These are phyloP conservation scores for Aspergillus flavus DNA, from an alignment of 2,329 filamentous ascomycete species.

Conservation along the genomic window DNA sequence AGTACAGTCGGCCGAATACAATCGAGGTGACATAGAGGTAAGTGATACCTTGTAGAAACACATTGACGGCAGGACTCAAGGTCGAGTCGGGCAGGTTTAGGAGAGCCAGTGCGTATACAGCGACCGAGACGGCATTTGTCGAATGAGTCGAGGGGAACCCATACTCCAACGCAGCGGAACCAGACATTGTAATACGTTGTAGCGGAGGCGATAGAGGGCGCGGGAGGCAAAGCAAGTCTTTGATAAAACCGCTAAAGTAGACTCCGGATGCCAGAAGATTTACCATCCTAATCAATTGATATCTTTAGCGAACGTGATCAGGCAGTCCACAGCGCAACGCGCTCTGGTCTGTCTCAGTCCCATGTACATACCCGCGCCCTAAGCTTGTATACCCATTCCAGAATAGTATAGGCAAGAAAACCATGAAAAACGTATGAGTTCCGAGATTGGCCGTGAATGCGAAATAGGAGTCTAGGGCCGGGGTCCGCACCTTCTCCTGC, in stretches of 20 bases:
- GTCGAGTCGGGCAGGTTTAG: constrained; percentile 68
- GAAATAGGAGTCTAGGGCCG: constrained; percentile 92
- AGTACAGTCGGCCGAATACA: constrained; percentile 88
- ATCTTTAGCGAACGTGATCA: constrained; percentile 16
- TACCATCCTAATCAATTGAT: constrained; percentile 47
- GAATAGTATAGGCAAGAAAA: constrained; percentile 89
- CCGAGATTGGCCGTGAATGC: constrained; percentile 94
- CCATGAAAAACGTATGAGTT: constrained; percentile 99
- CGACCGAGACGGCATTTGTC: constrained; percentile 93
- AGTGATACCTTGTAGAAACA: constrained; percentile 67
- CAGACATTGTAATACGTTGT: constrained; percentile 95
- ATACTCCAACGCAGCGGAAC: constrained; percentile 91
- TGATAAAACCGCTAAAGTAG: constrained; percentile 89
- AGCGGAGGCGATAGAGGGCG: constrained; percentile 89
- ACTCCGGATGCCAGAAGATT: constrained; percentile 78
- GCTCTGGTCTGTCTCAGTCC: background rate
- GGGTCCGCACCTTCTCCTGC: constrained; percentile 78
- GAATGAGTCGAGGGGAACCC: constrained; percentile 97
- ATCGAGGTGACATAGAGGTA: constrained; percentile 91
- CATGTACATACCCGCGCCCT: constrained; percentile 74
- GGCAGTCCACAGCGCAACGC: background rate
- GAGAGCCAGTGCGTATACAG: constrained; percentile 76
- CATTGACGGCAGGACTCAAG: constrained; percentile 60
- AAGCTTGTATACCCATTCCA: constrained; percentile 89
- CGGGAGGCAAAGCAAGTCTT: constrained; percentile 90